These are phyloP conservation scores for Ascochyta pisi DNA, from an alignment of 2,329 filamentous ascomycete genomes.

Conservation along the genomic window DNA sequence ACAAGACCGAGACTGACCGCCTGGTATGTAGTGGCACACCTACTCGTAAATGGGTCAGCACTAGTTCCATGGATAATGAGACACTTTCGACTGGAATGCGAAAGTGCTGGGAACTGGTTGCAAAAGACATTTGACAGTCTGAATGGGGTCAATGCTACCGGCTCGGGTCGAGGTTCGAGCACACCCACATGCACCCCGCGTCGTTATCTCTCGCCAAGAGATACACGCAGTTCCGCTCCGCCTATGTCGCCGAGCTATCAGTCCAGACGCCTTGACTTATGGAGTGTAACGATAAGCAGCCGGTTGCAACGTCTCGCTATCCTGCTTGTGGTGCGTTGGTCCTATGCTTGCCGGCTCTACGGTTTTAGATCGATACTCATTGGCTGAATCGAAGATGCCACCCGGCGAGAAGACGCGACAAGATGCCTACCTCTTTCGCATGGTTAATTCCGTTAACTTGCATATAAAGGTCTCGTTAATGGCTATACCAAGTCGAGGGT, in stretches of 20 bases:
- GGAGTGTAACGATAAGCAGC: conserved; percentile 34
- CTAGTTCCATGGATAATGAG: conserved; percentile 37
- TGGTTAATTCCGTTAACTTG: conserved; percentile 17
- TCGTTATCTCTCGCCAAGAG: conserved; percentile 43
- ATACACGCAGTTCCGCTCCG: conserved; percentile 18
- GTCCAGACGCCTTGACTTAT: conserved; percentile 21
- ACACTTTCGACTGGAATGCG: conserved; percentile 49
- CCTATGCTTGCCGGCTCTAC: conserved; percentile 17
- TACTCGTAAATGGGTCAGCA: conserved; percentile 42
- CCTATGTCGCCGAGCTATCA: conserved; percentile 30
- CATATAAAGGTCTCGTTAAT: conserved; percentile 19
- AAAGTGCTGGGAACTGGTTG: conserved; percentile 42
- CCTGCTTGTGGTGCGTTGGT: conserved; percentile 23
- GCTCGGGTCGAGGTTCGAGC: not conserved
- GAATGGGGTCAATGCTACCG: not conserved
- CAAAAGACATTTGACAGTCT: not conserved
- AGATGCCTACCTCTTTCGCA: conserved; percentile 2
- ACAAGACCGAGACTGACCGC: conserved; percentile 13
- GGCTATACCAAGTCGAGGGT: not conserved
- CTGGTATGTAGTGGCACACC: conserved; percentile 23
- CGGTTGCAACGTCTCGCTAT: conserved; percentile 20
- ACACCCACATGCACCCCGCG: conserved; percentile 25
- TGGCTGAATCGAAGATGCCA: conserved; percentile 19
- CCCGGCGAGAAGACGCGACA: not conserved
- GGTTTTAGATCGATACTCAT: conserved; percentile 3